Base-by-base conservation (phyloP, 2,329 filamentous ascomycete species). In the Emmonsiellopsis sp. region DNA sequence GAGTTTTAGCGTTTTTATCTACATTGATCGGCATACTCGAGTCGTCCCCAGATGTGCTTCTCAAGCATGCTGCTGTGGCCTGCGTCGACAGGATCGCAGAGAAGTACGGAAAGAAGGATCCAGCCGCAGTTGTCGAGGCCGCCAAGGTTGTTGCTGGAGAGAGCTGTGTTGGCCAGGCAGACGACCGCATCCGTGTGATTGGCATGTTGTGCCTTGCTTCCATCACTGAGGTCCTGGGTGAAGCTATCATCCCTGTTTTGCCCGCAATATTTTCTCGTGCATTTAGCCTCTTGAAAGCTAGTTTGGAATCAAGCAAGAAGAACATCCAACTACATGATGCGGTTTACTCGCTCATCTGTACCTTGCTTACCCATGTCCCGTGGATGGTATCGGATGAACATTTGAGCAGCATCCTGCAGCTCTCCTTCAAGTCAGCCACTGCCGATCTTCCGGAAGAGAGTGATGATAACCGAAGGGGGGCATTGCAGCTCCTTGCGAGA, bases 51-150 rank as follows among this genome's bases (percentile, higher is more conserved):
- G 84, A 93, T 59, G 80, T 86, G 51, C 77, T 83, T 32, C 85
- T 93, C 67, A 90, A 92, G 71, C 85, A 90, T 62, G 89, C 88
- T 9, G 88, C 91, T 1, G 84, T 98, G 57, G 84, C 84, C 37
- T 97, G 92, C 62, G 85, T 97, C 44, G 91, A 96, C 71, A 88
- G 88, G 68, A 94, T 98, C 57, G 82, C 88, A 2, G 91, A 96
- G 71, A 92, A 92, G 68, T 97, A 95, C 67, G 94, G 93, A 60
- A 94, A 93, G 75, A 94, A 91, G 68, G 88, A 95, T 63, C 77
- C 86, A 1, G 82, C 86, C 60, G 84, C 83, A 44, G 86, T 95
- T 44, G 78, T 86, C 31, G 80, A 81, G 4, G 86, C 90, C 5
- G 88, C 90, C 4, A 77, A 83, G 55, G 86, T 85, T 1, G 86